Percentiles rank a stretch among this genome's conserved stretches.
Evolutionary conservation across 495 filamentous ascomycete species (phyloP).

Genomic region (Hypoxylon trugodes): DNA sequence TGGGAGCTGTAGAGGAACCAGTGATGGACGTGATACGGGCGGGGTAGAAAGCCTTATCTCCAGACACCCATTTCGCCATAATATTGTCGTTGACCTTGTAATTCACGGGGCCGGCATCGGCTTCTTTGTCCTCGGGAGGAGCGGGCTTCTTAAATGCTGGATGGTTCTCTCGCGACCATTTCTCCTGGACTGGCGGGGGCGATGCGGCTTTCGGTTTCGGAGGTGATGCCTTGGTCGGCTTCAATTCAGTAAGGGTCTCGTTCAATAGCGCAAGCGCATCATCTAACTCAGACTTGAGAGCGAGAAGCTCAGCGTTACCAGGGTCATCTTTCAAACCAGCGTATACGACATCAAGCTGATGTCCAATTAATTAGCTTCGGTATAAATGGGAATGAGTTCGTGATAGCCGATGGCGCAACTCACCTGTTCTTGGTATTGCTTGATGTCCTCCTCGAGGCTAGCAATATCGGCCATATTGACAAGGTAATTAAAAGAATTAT

Average conservation of each 20-base stretch:
- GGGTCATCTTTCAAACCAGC: slow-evolving; percentile 81
- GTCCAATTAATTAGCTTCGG: slow-evolving; percentile 14
- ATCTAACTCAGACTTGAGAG: slow-evolving; percentile 82
- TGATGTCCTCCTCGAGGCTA: slow-evolving; percentile 76
- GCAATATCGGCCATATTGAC: slow-evolving; percentile 64
- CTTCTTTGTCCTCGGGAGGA: slow-evolving; percentile 53
- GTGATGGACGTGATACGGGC: slow-evolving; percentile 94
- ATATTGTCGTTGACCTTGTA: slow-evolving; percentile 92
- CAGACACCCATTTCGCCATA: slow-evolving; percentile 87
- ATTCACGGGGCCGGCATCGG: slow-evolving; percentile 54
- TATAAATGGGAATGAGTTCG: slow-evolving; percentile 2
- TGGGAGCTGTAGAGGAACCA: slow-evolving; percentile 83
- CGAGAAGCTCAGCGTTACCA: slow-evolving; percentile 80
- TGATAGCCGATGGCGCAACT: slow-evolving; percentile 7
- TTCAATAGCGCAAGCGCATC: slow-evolving; percentile 81
- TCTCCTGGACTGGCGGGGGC: slow-evolving; percentile 64
- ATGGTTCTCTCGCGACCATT: slow-evolving; percentile 79
- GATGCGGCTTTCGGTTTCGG: slow-evolving; percentile 49
- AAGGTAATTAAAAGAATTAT: too few relatives aligned
- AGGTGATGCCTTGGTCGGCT: slow-evolving; percentile 62
- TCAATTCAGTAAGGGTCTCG: slow-evolving; percentile 81
- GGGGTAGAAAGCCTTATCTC: slow-evolving; percentile 90
- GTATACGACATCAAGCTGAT: slow-evolving; percentile 85
- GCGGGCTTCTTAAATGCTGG: slow-evolving; percentile 69
- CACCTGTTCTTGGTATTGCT: slow-evolving; percentile 86